Conservation (phyloP, 257 asterid species). For the Scutellaria baicalensis region DNA sequence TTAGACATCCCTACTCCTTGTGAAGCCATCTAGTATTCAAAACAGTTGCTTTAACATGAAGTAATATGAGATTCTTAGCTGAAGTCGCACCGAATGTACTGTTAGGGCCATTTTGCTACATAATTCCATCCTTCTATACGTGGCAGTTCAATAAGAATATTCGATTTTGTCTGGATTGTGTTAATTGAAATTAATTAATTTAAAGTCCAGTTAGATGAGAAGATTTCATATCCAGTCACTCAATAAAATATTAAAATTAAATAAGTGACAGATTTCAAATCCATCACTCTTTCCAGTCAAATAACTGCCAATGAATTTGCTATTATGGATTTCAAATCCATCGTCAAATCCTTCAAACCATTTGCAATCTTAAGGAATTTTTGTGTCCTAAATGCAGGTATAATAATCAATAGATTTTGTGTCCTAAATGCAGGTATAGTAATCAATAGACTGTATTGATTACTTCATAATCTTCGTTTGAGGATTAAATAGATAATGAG, state of each 20-base stretch:
- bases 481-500: not conserved
- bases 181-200: too few species aligned
- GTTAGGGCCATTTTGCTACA: not conserved
- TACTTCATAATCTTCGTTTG: not conserved
- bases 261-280: too few species aligned
- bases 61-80: not conserved
- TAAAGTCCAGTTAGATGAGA: too few species aligned
- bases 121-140: not conserved
- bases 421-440: not conserved
- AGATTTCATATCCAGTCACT: too few species aligned
- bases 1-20: not conserved
- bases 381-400: not conserved
- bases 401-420: not conserved
- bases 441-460: not conserved
- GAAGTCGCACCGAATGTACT: not conserved
- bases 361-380: too few species aligned
- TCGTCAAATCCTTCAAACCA: too few species aligned
- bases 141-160: not conserved
- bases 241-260: too few species aligned
- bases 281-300: too few species aligned
- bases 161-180: too few species aligned
- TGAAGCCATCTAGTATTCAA: not conserved
- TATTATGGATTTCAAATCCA: too few species aligned
- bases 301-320: too few species aligned
- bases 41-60: not conserved